Evolutionary conservation across 164 flowering plant species (phyloP).

Genomic region (Santalum album): DNA sequence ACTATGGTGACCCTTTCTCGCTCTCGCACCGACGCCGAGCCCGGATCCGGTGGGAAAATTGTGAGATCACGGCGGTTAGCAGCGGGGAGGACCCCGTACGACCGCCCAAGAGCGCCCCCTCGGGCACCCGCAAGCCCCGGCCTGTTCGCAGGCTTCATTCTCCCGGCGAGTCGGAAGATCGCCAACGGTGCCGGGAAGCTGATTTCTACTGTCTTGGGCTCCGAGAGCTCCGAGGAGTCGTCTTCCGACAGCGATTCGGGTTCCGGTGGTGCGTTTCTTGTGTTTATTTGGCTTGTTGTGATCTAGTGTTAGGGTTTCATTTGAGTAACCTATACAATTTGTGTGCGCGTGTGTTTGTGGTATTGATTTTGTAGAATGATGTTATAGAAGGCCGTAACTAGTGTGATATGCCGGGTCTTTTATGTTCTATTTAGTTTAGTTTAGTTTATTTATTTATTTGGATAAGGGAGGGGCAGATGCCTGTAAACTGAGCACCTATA

Average conservation of each 20-base stretch:
- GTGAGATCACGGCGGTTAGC: background rate
- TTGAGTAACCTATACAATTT: too few species aligned
- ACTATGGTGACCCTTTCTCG: background rate
- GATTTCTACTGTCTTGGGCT: background rate
- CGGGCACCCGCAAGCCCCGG: background rate
- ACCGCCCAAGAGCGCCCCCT: background rate
- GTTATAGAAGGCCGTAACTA: too few species aligned
- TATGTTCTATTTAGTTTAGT: too few species aligned
- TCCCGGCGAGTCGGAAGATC: slow-evolving; percentile 2
- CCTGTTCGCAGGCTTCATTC: background rate
- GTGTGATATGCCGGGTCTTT: too few species aligned
- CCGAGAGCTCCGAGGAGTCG: background rate
- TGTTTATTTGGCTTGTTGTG: background rate
- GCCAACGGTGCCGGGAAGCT: slow-evolving; percentile 3
- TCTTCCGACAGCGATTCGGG: background rate
- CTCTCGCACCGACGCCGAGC: background rate
- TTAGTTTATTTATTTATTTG: too few species aligned
- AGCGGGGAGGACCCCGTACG: background rate
- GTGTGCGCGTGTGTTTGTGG: too few species aligned
- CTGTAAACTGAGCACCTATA: too few species aligned
- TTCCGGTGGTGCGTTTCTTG: slow-evolving; percentile 1
- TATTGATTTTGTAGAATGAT: too few species aligned
- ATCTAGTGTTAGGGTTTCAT: background rate
- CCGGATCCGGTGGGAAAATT: slow-evolving; percentile 1
- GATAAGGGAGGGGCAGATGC: too few species aligned